A percentile compares a stretch with the other conserved stretches of the same genome.
Conservation (phyloP, 2,329 filamentous ascomycete species). For the Penicillium nordicum region DNA sequence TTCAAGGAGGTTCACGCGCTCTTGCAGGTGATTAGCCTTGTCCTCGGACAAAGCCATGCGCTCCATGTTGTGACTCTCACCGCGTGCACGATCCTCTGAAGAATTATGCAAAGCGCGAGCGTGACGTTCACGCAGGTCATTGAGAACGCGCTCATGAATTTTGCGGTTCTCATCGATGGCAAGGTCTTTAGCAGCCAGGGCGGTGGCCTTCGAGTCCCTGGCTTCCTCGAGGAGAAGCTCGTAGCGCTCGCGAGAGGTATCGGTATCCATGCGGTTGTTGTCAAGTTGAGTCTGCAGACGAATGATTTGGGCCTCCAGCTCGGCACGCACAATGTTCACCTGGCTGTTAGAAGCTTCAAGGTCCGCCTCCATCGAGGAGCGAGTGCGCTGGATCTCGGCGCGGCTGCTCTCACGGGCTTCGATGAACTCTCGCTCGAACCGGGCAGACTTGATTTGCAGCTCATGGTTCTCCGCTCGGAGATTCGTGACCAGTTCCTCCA, state of each 20-base stretch:
- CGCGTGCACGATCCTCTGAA: conserved; percentile 75
- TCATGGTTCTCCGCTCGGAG: conserved; percentile 60
- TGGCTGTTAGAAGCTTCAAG: conserved; percentile 80
- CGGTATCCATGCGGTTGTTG: conserved; percentile 71
- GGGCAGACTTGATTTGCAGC: conserved; percentile 65
- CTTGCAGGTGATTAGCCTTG: conserved; percentile 80
- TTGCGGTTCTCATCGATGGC: conserved; percentile 58
- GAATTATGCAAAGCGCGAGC: conserved; percentile 69
- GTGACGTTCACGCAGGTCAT: conserved; percentile 73
- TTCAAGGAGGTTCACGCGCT: conserved; percentile 78
- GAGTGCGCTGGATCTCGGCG: conserved; percentile 75
- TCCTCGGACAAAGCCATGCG: conserved; percentile 77
- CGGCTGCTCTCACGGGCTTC: conserved; percentile 77
- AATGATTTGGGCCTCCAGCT: conserved; percentile 74
- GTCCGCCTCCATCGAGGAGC: conserved; percentile 74
- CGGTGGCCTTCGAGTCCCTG: conserved; percentile 63
- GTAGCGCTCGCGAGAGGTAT: conserved; percentile 74
- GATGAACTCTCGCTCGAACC: conserved; percentile 76
- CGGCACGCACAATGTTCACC: conserved; percentile 75
- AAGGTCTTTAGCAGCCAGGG: conserved; percentile 54
- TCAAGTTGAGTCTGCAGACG: conserved; percentile 73
- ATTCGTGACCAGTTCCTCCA: conserved; percentile 55
- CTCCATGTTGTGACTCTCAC: conserved; percentile 76
- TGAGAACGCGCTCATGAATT: conserved; percentile 68
- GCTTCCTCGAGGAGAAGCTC: conserved; percentile 84